Base-by-base conservation (phyloP, 257 asterid genomes). In the Penstemon barbatus region DNA sequence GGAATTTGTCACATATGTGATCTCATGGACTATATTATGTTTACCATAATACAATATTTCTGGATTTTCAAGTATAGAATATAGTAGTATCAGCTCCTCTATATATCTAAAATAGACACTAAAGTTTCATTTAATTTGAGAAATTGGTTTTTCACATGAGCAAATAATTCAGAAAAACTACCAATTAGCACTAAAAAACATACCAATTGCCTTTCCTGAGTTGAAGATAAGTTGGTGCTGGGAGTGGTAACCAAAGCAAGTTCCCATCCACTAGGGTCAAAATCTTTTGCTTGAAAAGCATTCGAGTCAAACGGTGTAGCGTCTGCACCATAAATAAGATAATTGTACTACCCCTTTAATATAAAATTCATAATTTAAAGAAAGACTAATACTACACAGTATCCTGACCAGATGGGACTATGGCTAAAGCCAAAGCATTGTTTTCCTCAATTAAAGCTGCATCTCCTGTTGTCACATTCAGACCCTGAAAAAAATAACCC, bases 211-310 rank as follows among this genome's bases (percentile, higher is more conserved):
- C 97, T 86, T 79, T 91, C 98, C 78, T 85, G 98, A 38, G 61
- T 81, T 5, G 97, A 68, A 55, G 97, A 91, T 74, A 89, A 74
- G 76, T 89, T 78, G 83, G 79, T 84, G 89, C 95, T 85, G 61
- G 99, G 98, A 60, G 99, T 78, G 68, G 88, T 77, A 65, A 89
- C 99, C 60, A 94, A 82, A 6, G 98, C 97, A 77, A 94, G 97
- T 78, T 94, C 99, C 99, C 99, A 94, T 33, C 98, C 99, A 39
- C 83, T 81, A 9, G 97, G 93, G 76, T 89, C 97, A 43, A 86
- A 82, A 63, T 72, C 80, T 64, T 80, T 92, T 39, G 80, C 71
- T 68, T 81, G 84, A 65, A 79, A 79, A 49, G 83, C 60, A 69
- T 77, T 65, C 57, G 87, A 75, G 56, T 85, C 89, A 7, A 74